Evolutionary conservation across 148 eudicot species (phyloP).

Genomic region (Heliosperma pusillum): DNA sequence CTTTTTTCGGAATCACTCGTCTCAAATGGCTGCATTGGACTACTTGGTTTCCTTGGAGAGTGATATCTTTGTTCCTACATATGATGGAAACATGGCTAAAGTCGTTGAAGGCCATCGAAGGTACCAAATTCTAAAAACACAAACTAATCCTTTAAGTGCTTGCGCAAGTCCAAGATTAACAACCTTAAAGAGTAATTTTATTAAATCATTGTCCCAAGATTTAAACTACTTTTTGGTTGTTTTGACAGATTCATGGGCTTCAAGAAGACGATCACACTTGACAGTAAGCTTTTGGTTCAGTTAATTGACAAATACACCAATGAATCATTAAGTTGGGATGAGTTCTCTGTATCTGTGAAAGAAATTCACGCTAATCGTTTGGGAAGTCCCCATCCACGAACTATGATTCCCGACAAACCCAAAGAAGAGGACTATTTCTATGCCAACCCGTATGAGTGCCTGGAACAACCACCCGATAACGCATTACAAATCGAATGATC

Average conservation of each 20-base stretch:
- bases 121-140: constrained; percentile 25
- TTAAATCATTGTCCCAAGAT: too few species aligned
- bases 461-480: constrained; percentile 29
- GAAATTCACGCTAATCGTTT: constrained; percentile 43
- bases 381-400: constrained; percentile 41
- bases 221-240: not conserved
- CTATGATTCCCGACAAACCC: constrained; percentile 41
- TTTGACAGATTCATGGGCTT: constrained; percentile 36
- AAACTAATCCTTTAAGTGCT: too few species aligned
- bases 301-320: constrained; percentile 37
- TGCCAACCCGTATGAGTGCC: constrained; percentile 50
- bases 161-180: too few species aligned
- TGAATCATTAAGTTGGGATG: constrained; percentile 42
- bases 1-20: constrained; percentile 63
- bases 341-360: constrained; percentile 40
- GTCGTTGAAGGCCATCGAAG: constrained; percentile 85
- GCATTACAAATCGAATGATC: constrained; percentile 34
- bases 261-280: constrained; percentile 42
- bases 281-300: constrained; percentile 43
- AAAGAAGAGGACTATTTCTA: constrained; percentile 59
- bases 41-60: constrained; percentile 69
- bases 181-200: too few species aligned
- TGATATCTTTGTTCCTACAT: constrained; percentile 73
- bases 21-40: constrained; percentile 78
- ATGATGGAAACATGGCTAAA: constrained; percentile 84